Evolutionary conservation across 2,329 filamentous ascomycete species (phyloP).

Genomic region (Colletotrichum sp.): DNA sequence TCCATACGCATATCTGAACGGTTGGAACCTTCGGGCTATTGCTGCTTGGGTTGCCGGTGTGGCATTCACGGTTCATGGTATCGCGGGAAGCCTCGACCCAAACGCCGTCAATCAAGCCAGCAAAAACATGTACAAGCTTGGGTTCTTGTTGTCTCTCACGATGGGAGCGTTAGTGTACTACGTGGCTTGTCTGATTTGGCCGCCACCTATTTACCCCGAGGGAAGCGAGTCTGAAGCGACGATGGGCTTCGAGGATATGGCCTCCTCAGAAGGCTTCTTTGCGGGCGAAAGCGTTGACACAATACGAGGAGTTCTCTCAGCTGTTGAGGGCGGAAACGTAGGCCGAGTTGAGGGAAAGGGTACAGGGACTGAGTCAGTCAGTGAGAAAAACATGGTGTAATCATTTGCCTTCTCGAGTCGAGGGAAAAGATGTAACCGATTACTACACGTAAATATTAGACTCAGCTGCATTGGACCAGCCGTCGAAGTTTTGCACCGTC

Average conservation of each 20-base stretch:
- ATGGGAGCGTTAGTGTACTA: conserved; percentile 30
- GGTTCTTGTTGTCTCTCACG: conserved; percentile 29
- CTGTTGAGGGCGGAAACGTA: not conserved
- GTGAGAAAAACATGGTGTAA: not conserved
- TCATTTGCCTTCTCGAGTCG: not conserved
- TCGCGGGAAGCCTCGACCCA: conserved; percentile 28
- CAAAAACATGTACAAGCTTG: conserved; percentile 31
- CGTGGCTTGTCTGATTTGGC: conserved; percentile 22
- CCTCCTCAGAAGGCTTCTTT: conserved; percentile 26
- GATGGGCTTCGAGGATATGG: conserved; percentile 23
- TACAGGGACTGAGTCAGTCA: not conserved
- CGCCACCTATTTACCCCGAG: conserved; percentile 23
- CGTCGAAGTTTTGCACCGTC: not conserved
- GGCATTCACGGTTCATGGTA: conserved; percentile 28
- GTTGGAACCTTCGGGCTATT: not conserved
- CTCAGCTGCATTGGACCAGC: not conserved
- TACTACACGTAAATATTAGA: not conserved
- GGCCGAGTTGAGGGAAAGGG: not conserved
- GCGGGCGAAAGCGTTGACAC: conserved; percentile 21
- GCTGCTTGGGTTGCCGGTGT: not conserved
- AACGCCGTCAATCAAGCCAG: conserved; percentile 25
- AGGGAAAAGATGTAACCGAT: not conserved
- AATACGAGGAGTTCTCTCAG: not conserved
- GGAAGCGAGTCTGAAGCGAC: conserved; percentile 10
- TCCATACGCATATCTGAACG: not conserved